These are phyloP conservation scores for Silene coronaria DNA, from an alignment of 179 eudicot species.

Conservation along the genomic window DNA sequence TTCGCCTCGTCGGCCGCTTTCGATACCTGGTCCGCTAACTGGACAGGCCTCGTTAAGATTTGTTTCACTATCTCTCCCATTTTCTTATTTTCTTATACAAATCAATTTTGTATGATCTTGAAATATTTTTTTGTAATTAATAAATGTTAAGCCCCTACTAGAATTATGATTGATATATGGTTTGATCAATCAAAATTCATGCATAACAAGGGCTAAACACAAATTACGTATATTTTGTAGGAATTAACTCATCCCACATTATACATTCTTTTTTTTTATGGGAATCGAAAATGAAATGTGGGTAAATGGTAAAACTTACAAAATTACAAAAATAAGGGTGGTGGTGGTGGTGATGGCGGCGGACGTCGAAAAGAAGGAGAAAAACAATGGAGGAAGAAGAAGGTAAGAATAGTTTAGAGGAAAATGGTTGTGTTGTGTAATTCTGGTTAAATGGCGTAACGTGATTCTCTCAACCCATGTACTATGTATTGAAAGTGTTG, in stretches of 20 bases:
- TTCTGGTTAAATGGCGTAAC: constrained; percentile 23
- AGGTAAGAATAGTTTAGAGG: constrained; percentile 15
- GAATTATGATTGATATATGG: constrained; percentile 16
- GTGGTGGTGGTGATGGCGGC: constrained; percentile 15
- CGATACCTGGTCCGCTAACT: constrained; percentile 56
- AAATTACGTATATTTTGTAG: background rate
- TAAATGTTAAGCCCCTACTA: constrained; percentile 24
- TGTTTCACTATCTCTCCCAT: constrained; percentile 66
- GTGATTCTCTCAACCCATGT: constrained; percentile 17
- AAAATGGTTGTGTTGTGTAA: background rate
- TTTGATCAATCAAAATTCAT: constrained; percentile 17
- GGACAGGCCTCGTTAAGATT: constrained; percentile 52
- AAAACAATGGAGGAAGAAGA: constrained; percentile 15
- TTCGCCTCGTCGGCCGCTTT: constrained; percentile 47
- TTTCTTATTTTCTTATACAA: constrained; percentile 19
- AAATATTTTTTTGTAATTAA: background rate
- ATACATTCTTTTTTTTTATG: constrained; percentile 3
- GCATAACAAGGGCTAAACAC: constrained; percentile 26
- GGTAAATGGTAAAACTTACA: constrained; percentile 7
- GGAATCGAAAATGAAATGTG: background rate
- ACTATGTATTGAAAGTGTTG: background rate
- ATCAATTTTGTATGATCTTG: background rate
- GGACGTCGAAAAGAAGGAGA: constrained; percentile 9
- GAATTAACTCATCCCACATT: background rate
- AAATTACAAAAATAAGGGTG: constrained; percentile 3